Evolutionary conservation across 805 yeast species (phyloP).

Genomic region (Candida arabinofermentans): DNA sequence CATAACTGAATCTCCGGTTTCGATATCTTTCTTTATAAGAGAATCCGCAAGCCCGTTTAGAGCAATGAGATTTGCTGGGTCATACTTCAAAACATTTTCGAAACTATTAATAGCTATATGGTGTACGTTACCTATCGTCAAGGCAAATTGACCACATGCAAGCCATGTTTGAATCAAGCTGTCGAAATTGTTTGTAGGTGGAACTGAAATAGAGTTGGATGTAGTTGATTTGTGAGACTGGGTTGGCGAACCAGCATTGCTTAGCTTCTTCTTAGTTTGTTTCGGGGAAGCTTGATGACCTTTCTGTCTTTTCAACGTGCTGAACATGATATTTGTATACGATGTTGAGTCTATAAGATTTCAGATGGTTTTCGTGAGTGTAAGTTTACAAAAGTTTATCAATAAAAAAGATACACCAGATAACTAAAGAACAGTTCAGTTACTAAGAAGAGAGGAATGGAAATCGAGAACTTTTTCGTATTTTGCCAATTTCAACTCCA

Average conservation of each 20-base stretch:
- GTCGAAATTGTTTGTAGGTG: constrained; percentile 1
- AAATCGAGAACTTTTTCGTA: no score
- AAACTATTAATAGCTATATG: constrained; percentile 40
- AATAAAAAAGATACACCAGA: no score
- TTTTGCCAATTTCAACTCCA: no score
- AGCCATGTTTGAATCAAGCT: constrained; percentile 36
- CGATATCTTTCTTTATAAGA: constrained; percentile 36
- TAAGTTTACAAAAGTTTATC: no score
- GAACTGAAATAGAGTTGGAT: not conserved
- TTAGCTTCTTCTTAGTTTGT: not conserved
- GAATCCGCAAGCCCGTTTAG: constrained; percentile 41
- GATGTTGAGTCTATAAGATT: not conserved
- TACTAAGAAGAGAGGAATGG: no score
- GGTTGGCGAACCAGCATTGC: constrained; percentile 1
- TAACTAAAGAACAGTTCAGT: no score
- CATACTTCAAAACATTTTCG: constrained; percentile 39
- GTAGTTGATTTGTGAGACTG: not conserved
- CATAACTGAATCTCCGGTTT: constrained; percentile 31
- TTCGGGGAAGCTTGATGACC: constrained; percentile 1
- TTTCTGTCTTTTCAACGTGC: constrained; percentile 2
- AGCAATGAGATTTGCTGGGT: constrained; percentile 37
- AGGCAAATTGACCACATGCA: constrained; percentile 44
- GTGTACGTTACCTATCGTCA: constrained; percentile 34
- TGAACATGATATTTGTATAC: not conserved
- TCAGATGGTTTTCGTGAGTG: no score